Percentiles rank a stretch among this genome's conserved stretches.
Conservation (phyloP, 169 alveolate species). For the Toxoplasma gondii region DNA sequence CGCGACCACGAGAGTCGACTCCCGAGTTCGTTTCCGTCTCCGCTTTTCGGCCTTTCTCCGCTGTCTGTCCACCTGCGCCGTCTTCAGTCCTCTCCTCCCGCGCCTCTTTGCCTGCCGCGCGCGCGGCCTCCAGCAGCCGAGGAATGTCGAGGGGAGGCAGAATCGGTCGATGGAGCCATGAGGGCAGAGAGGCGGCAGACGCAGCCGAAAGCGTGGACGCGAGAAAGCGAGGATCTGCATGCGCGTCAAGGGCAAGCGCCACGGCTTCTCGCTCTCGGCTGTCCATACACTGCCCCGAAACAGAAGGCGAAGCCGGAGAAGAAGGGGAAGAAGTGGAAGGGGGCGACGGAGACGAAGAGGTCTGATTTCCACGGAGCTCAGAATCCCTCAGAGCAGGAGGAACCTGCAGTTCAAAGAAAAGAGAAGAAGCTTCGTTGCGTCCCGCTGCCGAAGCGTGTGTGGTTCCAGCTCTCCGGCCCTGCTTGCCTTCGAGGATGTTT, state of each 20-base stretch:
- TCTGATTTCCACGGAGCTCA: neutral
- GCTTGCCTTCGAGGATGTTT: neutral
- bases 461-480: neutral
- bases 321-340: neutral
- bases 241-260: neutral
- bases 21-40: too few relatives aligned
- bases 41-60: neutral
- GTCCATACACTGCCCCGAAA: neutral
- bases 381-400: neutral
- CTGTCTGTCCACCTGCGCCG: neutral
- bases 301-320: neutral
- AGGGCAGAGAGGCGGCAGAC: constrained; percentile 53
- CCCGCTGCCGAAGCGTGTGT: neutral
- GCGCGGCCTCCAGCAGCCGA: neutral
- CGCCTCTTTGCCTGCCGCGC: neutral
- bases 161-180: constrained; percentile 63
- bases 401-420: neutral
- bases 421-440: neutral
- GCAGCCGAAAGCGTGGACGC: neutral
- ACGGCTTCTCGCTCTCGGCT: neutral
- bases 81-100: neutral
- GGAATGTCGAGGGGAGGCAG: constrained; percentile 48
- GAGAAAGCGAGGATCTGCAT: neutral
- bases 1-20: too few relatives aligned
- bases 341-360: neutral